Percentiles rank a stretch among this genome's conserved stretches.
These are phyloP conservation scores for Saccharomyces pastorianus DNA, from an alignment of 1,139 yeast species.

Conservation along the genomic window DNA sequence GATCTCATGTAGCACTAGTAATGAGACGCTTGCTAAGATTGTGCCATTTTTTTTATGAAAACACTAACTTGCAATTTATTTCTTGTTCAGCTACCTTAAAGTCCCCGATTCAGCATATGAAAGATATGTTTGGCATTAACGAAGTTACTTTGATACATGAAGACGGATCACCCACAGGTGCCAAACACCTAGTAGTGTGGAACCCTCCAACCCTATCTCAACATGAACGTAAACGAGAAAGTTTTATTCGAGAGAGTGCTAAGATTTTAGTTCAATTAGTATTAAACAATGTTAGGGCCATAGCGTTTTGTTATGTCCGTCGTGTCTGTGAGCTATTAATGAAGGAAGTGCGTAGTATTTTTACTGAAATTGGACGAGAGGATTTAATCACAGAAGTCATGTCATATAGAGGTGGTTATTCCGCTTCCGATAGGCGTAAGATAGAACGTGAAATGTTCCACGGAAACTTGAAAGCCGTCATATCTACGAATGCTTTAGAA, in stretches of 20 bases:
- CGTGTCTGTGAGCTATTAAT: conserved; percentile 78
- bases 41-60: conserved; percentile 44
- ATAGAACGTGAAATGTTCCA: conserved; percentile 87
- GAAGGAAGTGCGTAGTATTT: conserved; percentile 61
- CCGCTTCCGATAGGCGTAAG: conserved; percentile 71
- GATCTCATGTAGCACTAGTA: conserved; percentile 80
- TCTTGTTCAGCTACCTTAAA: conserved; percentile 91
- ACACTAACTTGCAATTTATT: conserved; percentile 49
- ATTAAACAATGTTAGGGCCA: conserved; percentile 59
- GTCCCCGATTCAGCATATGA: conserved; percentile 64
- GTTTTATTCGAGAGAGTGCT: conserved; percentile 70
- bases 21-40: conserved; percentile 68
- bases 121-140: conserved; percentile 59
- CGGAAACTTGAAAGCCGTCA: conserved; percentile 74
- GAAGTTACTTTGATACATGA: conserved; percentile 46
- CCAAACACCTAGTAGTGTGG: conserved; percentile 71
- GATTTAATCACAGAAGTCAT: conserved; percentile 57
- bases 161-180: conserved; percentile 88
- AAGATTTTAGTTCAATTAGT: conserved; percentile 57
- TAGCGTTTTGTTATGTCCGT: conserved; percentile 84
- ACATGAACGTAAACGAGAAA: conserved; percentile 43
- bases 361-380: conserved; percentile 37
- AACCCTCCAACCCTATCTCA: conserved; percentile 50
- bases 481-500: conserved; percentile 92
- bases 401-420: conserved; percentile 94